These are phyloP conservation scores for Coemansia furcata DNA, from an alignment of 192 early-diverging fungal species.

Conservation along the genomic window DNA sequence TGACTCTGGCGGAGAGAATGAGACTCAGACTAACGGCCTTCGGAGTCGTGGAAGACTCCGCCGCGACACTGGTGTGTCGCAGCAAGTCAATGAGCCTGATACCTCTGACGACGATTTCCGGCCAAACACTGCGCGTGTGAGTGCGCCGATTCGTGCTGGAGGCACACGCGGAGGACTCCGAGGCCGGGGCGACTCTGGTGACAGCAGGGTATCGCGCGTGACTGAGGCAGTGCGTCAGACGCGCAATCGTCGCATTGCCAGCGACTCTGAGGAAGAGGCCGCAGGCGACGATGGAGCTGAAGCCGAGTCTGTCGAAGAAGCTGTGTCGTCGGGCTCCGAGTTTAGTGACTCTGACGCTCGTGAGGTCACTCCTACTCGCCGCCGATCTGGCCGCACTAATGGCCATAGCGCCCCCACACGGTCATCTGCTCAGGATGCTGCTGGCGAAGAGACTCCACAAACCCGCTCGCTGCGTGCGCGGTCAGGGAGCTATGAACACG, in stretches of 20 bases:
- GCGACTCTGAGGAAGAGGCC: constrained; percentile 35
- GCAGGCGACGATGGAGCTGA: background rate
- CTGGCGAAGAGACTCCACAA: constrained; percentile 4
- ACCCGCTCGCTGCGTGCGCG: background rate
- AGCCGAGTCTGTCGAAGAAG: background rate
- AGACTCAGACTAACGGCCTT: background rate
- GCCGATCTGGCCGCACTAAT: background rate
- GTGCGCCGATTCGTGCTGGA: background rate
- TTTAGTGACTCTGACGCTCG: background rate
- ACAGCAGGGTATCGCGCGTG: background rate
- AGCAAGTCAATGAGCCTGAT: background rate
- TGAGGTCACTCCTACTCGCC: background rate
- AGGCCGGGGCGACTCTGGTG: background rate
- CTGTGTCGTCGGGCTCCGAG: background rate
- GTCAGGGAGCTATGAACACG: background rate
- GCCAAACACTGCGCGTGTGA: constrained; percentile 1
- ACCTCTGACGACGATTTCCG: constrained; percentile 43
- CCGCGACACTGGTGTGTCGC: background rate
- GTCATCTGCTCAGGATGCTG: background rate
- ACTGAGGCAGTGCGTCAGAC: constrained; percentile 1
- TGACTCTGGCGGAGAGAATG: background rate
- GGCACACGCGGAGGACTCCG: constrained; percentile 1
- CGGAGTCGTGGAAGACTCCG: background rate
- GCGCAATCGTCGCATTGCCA: constrained; percentile 37
- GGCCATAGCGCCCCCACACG: background rate